Evolutionary conservation across 331 rosid genomes (phyloP).

Genomic region (Quercus lobata): DNA sequence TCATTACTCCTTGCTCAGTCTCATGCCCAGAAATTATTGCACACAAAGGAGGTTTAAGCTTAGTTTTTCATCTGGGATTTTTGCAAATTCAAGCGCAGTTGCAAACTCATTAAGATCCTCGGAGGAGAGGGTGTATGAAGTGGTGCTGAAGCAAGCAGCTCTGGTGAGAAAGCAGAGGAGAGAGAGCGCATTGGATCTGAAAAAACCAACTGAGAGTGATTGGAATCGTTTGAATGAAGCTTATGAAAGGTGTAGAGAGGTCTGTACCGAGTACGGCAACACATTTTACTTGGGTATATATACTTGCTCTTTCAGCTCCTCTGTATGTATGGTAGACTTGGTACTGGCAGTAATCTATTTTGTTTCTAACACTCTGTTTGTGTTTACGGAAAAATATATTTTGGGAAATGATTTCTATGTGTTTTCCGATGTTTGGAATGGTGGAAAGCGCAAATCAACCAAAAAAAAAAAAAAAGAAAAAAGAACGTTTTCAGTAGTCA

Average conservation of each 20-base stretch:
- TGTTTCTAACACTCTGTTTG: not conserved
- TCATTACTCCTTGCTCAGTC: too few relatives aligned
- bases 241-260: slow-evolving; percentile 83
- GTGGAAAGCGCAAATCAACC: too few relatives aligned
- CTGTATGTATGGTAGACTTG: not conserved
- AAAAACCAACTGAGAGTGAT: slow-evolving; percentile 36
- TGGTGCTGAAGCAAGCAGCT: slow-evolving; percentile 88
- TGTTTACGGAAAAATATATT: too few relatives aligned
- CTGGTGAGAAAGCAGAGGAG: slow-evolving; percentile 32
- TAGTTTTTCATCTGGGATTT: too few relatives aligned
- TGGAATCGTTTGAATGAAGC: slow-evolving; percentile 63
- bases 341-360: not conserved
- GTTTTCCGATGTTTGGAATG: too few relatives aligned
- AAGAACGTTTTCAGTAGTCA: too few relatives aligned
- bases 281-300: slow-evolving; percentile 74
- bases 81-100: too few relatives aligned
- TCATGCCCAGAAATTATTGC: too few relatives aligned
- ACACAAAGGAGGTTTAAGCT: too few relatives aligned
- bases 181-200: slow-evolving; percentile 26
- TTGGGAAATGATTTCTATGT: too few relatives aligned
- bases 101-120: slow-evolving; percentile 22
- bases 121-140: slow-evolving; percentile 82
- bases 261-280: slow-evolving; percentile 93
- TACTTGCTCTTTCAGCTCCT: not conserved
- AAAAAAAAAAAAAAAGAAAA: too few relatives aligned